phyloP scores from a whole-genome alignment of 2,329 filamentous ascomycete species.

The Cryphonectria carpinicola region DNA sequence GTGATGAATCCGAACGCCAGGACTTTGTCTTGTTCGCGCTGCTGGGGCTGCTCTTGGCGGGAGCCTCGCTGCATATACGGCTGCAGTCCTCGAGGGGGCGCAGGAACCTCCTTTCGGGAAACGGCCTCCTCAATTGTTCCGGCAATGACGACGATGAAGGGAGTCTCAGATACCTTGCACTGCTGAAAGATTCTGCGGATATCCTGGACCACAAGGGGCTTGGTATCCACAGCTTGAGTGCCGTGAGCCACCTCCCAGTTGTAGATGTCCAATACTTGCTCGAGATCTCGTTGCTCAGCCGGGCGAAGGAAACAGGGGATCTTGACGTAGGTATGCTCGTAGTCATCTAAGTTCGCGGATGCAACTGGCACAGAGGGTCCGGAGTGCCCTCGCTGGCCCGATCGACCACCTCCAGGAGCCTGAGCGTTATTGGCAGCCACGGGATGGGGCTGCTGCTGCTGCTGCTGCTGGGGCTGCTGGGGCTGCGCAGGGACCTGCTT shows the following conservation, averaged over 20 bases:
- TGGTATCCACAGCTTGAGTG: slow-evolving; percentile 26
- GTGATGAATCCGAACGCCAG: slow-evolving; percentile 26
- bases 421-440: neutral
- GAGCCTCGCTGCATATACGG: neutral
- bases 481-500: neutral
- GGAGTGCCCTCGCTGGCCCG: neutral
- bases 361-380: neutral
- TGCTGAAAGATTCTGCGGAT: slow-evolving; percentile 19
- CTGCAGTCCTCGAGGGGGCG: neutral
- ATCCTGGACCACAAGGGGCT: slow-evolving; percentile 16
- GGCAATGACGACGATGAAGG: slow-evolving; percentile 26
- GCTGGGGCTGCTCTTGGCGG: neutral
- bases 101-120: slow-evolving; percentile 5
- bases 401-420: neutral
- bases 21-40: slow-evolving; percentile 10
- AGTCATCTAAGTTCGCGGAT: neutral
- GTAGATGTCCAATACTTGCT: slow-evolving; percentile 26
- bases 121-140: slow-evolving; percentile 7
- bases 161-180: slow-evolving; percentile 17
- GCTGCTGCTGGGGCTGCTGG: too few species aligned
- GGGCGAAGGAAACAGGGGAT: slow-evolving; percentile 27
- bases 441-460: neutral
- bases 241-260: slow-evolving; percentile 30
- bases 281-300: slow-evolving; percentile 16
- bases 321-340: slow-evolving; percentile 6